Base-by-base conservation (phyloP, 2,329 filamentous ascomycete genomes). In the Cladosporium sp. region DNA sequence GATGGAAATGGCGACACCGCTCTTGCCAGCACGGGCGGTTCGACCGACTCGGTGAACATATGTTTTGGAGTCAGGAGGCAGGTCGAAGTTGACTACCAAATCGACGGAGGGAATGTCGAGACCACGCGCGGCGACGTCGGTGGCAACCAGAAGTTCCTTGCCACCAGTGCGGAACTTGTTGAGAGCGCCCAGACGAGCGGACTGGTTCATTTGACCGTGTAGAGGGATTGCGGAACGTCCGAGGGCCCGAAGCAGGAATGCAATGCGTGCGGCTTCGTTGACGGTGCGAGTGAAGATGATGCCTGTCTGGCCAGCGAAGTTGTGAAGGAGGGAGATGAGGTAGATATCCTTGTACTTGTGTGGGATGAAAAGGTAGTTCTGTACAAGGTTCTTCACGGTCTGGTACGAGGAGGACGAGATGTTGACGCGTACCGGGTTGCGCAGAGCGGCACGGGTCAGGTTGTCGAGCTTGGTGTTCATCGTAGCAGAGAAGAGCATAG, bases 251-350 rank as follows among this genome's bases (percentile, higher is more conserved):
- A 97, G 82, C 15, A 99, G 76, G 68, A 96, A 89, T 22, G 92
- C 86, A 34, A 97, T 75, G 8, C 94, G 84, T 73, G 96, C 91
- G 0, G 92, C 89, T 72, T 97, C 93, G 74, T 90, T 89, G 45
- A 97, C 90, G 0, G 94, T 99, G 43, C 94, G 82, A 0, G 90
- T 92, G 77, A 99, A 99, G 64, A 97, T 84, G 69, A 99, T 96
- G 61, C 84, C 87, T 0, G 88, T 88, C 70, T 95, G 86, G n/a
- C 93, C 94, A 14, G 86, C 84, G 67, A 90, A 89, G 67, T 96
- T 91, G 72, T 94, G 94, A 63, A 94, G 78, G 0, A 97, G 80
- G 71, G 90, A 89, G 60, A 97, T 86, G 14, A 97, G 83, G 70
- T 96, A 95, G 9, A 90, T 84, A 69, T 99, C 94, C 75, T 99